Evolutionary conservation across 164 flowering plant species (phyloP), one percentile per base, ranked within the genome.

Genomic region (Magnolia changhungtana): DNA sequence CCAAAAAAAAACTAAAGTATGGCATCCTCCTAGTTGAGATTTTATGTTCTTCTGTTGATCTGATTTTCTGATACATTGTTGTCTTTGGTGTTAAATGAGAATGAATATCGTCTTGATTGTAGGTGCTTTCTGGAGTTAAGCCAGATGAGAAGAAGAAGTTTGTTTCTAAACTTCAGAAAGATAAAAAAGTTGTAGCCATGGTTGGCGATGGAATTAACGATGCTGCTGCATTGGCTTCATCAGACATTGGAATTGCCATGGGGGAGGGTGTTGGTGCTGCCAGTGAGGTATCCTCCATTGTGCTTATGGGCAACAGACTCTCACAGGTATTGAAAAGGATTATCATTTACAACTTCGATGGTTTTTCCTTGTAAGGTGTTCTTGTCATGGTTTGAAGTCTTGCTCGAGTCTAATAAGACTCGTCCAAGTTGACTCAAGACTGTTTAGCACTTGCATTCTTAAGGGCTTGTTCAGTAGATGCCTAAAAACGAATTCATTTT

Each of bases 161-260:
- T 78, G 83, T 96, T 64, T 81, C 80, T 69, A 77, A 85, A 77
- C 98, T 94, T 77, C 96, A 91, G 85, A 88, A 86, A 80, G 85
- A 85, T 69, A 80, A 83, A 59, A 90, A 86, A 29, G 80, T 90
- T 77, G 96, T 96, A 67, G 97, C 98, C 18, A 96, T 96, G 98
- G 99, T 94, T 78, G 99, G 99, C 58, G 99, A 96, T 88, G 99
- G 99, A 77, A 91, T 96, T 71, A 96, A 96, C 81, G 99, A 94
- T 85, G 93, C 99, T 75, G 99, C 99, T 78, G 99, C 99, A 55
- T 85, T 96, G 82, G 99, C 99, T 69, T 86, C 90, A 75, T 83
- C 98, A 71, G 88, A 94, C 81, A 76, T 96, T 75, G 99, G 98
- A 78, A 78, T 96, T 79, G 98, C 98, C 29, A 89, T 96, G 91